phyloP scores from a whole-genome alignment of 2,329 filamentous ascomycete genomes.

The Laburnicola sp. region DNA sequence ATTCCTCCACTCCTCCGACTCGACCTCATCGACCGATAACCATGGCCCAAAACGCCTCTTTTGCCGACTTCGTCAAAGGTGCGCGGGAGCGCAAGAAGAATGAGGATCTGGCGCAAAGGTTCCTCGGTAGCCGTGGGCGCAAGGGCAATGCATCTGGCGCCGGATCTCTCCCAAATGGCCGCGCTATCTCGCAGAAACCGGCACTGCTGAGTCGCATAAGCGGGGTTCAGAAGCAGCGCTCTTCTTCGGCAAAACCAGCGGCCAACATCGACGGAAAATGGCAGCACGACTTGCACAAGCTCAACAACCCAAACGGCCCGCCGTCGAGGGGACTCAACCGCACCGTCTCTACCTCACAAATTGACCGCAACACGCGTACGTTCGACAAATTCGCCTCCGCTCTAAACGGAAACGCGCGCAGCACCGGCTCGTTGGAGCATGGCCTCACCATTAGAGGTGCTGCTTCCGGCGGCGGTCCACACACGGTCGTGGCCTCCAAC shows the following conservation, averaged over 20 bases:
- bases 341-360: constrained; percentile 44
- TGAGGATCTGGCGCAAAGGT: constrained; percentile 70
- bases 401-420: constrained; percentile 30
- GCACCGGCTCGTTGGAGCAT: constrained; percentile 30
- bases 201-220: constrained; percentile 70
- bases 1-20: neutral
- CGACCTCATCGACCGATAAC: neutral
- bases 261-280: constrained; percentile 69
- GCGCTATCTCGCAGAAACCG: constrained; percentile 53
- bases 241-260: constrained; percentile 47
- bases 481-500: constrained; percentile 75
- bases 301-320: constrained; percentile 45
- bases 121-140: constrained; percentile 63
- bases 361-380: constrained; percentile 48
- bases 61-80: constrained; percentile 40
- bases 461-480: constrained; percentile 64
- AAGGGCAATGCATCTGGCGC: constrained; percentile 61
- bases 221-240: constrained; percentile 69
- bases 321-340: constrained; percentile 42
- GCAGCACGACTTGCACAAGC: constrained; percentile 69
- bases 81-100: constrained; percentile 70
- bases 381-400: constrained; percentile 48
- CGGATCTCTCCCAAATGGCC: constrained; percentile 49
- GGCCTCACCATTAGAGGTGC: constrained; percentile 71
- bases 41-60: constrained; percentile 31